Percentiles rank a stretch among this genome's conserved stretches.
Evolutionary conservation across 768 basidiomycete genomes (phyloP).

Genomic region (Amanita fuliginea): DNA sequence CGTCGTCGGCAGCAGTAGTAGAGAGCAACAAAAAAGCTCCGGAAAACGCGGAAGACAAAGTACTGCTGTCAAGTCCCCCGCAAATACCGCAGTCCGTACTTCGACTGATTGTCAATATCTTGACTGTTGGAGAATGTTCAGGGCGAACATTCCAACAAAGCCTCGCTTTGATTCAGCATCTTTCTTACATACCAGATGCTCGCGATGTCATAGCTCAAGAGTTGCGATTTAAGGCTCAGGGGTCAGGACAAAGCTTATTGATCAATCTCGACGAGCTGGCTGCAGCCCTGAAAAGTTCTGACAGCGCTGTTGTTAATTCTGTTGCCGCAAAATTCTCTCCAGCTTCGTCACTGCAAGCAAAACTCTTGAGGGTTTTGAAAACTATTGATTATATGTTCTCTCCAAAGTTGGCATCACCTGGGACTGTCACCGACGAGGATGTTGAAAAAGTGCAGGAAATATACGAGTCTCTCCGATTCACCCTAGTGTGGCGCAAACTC

Average conservation of each 20-base stretch:
- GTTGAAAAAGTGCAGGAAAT: constrained; percentile 78
- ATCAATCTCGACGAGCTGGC: constrained; percentile 72
- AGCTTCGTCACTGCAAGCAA: constrained; percentile 92
- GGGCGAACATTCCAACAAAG: constrained; percentile 94
- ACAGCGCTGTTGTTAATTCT: constrained; percentile 48
- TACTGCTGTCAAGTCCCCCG: constrained; percentile 61
- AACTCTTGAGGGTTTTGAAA: constrained; percentile 88
- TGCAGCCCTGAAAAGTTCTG: constrained; percentile 43
- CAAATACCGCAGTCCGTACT: constrained; percentile 79
- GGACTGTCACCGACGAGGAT: constrained; percentile 33
- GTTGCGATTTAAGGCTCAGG: constrained; percentile 75
- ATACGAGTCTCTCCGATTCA: constrained; percentile 87
- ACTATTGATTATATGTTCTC: constrained; percentile 97
- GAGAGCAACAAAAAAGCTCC: constrained; percentile 1
- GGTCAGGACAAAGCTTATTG: constrained; percentile 68
- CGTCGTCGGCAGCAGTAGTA: not conserved
- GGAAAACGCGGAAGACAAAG: constrained; percentile 33
- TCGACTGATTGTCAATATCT: constrained; percentile 88
- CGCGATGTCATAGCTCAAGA: constrained; percentile 87
- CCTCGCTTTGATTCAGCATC: constrained; percentile 81
- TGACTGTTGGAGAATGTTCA: constrained; percentile 96
- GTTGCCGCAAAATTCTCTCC: constrained; percentile 88
- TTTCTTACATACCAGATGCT: constrained; percentile 81
- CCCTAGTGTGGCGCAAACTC: constrained; percentile 78
- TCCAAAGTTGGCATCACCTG: constrained; percentile 32